Conservation (phyloP, 1,284 basidiomycete species). For the Meripilus lineatus region DNA sequence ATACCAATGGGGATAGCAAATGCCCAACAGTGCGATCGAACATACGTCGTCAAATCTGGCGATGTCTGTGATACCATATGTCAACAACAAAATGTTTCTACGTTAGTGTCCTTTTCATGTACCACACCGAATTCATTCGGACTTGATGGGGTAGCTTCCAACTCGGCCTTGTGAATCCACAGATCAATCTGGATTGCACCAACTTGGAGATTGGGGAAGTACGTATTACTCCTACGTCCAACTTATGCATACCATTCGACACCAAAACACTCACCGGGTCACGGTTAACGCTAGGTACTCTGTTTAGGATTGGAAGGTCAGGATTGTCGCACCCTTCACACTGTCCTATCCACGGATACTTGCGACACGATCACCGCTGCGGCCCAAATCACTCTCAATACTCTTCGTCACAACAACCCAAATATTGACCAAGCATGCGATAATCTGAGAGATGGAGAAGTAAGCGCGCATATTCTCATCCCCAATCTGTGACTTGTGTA, state of each 20-base stretch:
- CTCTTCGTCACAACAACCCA: conserved; percentile 38
- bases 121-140: conserved; percentile 1
- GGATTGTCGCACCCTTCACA: conserved; percentile 26
- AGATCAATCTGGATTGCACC: conserved; percentile 46
- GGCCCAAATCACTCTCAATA: conserved; percentile 5
- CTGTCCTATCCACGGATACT: conserved; percentile 29
- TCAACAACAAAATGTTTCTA: conserved; percentile 55
- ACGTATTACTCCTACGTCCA: background rate
- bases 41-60: conserved; percentile 48
- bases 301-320: conserved; percentile 40
- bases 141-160: conserved; percentile 47
- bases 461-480: background rate
- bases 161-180: conserved; percentile 49
- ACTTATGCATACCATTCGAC: background rate
- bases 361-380: conserved; percentile 10
- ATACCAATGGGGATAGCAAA: too few relatives aligned
- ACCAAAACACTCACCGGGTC: too few relatives aligned
- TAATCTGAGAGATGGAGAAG: conserved; percentile 44
- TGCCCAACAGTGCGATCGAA: background rate
- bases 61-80: conserved; percentile 69
- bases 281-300: too few relatives aligned
- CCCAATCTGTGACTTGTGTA: background rate
- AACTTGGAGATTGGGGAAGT: conserved; percentile 44
- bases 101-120: conserved; percentile 33
- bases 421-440: conserved; percentile 46